Evolutionary conservation across 2,329 filamentous ascomycete genomes (phyloP).

Genomic region (Dendryphion nanum): DNA sequence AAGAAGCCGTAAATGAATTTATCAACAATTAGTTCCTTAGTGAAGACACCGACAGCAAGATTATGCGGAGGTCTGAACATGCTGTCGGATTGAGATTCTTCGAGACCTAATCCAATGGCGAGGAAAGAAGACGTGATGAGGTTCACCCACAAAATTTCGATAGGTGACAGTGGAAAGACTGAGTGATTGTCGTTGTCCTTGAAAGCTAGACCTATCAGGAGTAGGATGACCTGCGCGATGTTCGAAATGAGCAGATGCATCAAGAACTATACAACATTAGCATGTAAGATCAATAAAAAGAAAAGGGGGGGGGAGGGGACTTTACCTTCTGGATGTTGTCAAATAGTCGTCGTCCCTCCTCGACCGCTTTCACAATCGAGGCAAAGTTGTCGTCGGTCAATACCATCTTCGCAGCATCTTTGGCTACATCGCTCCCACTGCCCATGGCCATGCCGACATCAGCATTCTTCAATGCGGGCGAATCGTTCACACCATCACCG

Average conservation of each 20-base stretch:
- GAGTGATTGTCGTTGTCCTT: slow-evolving; percentile 45
- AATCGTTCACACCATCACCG: slow-evolving; percentile 44
- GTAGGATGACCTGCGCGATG: slow-evolving; percentile 48
- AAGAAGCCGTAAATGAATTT: slow-evolving; percentile 50
- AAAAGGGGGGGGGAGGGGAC: neutral
- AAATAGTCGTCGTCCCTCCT: slow-evolving; percentile 42
- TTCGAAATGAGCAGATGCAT: slow-evolving; percentile 50
- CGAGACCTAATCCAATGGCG: slow-evolving; percentile 47
- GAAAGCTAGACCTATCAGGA: slow-evolving; percentile 48
- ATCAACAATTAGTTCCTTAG: slow-evolving; percentile 46
- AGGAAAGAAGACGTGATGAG: slow-evolving; percentile 49
- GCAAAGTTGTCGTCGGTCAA: slow-evolving; percentile 44
- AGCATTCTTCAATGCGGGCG: slow-evolving; percentile 41
- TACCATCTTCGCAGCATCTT: slow-evolving; percentile 43
- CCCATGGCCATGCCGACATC: slow-evolving; percentile 46
- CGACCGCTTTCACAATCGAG: slow-evolving; percentile 42
- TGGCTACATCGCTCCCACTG: slow-evolving; percentile 40
- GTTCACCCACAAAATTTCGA: slow-evolving; percentile 51
- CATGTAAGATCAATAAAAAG: neutral
- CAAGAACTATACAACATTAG: slow-evolving; percentile 33
- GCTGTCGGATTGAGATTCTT: slow-evolving; percentile 46
- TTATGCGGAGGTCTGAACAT: slow-evolving; percentile 48
- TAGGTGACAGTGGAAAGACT: slow-evolving; percentile 46
- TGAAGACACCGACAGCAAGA: slow-evolving; percentile 46
- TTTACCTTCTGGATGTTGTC: slow-evolving; percentile 42